These are phyloP conservation scores for Tulasnella calospora DNA, from an alignment of 768 basidiomycete genomes.

Conservation along the genomic window DNA sequence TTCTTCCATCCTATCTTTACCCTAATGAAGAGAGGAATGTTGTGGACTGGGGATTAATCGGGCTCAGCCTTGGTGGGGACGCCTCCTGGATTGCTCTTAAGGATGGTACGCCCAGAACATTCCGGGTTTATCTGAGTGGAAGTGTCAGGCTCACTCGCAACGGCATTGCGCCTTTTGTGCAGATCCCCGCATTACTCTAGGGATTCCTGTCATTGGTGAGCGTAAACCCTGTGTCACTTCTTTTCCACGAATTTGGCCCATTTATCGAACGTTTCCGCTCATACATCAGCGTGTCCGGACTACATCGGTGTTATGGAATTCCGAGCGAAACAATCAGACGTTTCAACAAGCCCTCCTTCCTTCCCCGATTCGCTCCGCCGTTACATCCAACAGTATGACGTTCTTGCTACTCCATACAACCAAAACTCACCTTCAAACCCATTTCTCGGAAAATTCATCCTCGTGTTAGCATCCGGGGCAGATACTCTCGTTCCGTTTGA, in stretches of 20 bases:
- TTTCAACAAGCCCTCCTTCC: constrained; percentile 49
- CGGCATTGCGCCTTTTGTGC: constrained; percentile 31
- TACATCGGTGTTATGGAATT: constrained; percentile 51
- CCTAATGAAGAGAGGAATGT: constrained; percentile 58
- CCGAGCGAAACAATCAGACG: constrained; percentile 47
- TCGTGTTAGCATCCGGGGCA: constrained; percentile 61
- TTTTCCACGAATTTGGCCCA: neutral
- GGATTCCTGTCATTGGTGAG: constrained; percentile 40
- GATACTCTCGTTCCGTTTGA: constrained; percentile 63
- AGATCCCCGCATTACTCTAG: constrained; percentile 46
- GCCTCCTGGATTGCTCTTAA: constrained; percentile 66
- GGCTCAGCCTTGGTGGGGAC: constrained; percentile 81
- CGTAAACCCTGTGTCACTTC: neutral
- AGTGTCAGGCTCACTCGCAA: neutral
- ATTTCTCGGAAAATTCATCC: constrained; percentile 65
- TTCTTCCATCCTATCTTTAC: constrained; percentile 68
- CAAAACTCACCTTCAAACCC: constrained; percentile 46
- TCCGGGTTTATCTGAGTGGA: neutral
- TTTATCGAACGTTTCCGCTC: neutral
- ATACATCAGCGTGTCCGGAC: constrained; percentile 59
- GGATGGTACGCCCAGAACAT: constrained; percentile 42
- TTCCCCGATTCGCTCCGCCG: constrained; percentile 48
- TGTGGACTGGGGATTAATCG: constrained; percentile 64
- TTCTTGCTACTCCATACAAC: constrained; percentile 44
- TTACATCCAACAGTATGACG: constrained; percentile 46